Base-by-base conservation (phyloP, 2,329 filamentous ascomycete genomes). In the Phyllosticta ampelicida region DNA sequence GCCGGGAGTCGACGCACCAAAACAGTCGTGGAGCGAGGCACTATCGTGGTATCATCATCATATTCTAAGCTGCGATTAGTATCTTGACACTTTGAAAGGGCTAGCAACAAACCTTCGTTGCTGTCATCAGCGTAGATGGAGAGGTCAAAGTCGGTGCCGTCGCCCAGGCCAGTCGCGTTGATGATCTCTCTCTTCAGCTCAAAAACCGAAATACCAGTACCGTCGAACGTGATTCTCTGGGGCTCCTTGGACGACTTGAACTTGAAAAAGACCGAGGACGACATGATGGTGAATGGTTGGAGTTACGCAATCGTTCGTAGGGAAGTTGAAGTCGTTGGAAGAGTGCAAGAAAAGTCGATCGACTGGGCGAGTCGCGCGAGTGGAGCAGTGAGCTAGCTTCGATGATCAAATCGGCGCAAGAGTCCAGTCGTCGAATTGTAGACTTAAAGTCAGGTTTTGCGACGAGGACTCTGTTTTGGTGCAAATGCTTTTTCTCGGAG, bases 181-280 rank as follows among this genome's bases (percentile, higher is more conserved):
- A 99, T 99, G 69, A 99, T 99, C 76, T 97, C 94, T 78, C 92
- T 88, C 78, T 99, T 99, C 70, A 99, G 81, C 72, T 99, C 95
- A 76, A 97, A 99, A 63, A 97, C 94, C 62, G 92, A 96, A 70
- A 97, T 95, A 74, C 90, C 90, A 67, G 92, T 96, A 70, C 94
- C 94, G 75, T 99, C 92, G 74, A 99, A 97, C 70, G 91, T 89
- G 68, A 99, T 90, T 70, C 91, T 85, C 60, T 90, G 90, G 61
- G 90, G 89, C 71, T 97, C 94, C 78, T 90, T 96, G 72, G 95
- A 90, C 66, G 92, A 97, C 78, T 96, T 97, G 86, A 99, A 99
- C 78, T 96, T 96, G 88, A 96, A 99, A 77, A 96, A 97, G 70
- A 99, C 94, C 65, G 91, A 97, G 59, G 94, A 96, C 71, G 90